These are phyloP conservation scores for Gardenia jasminoides DNA, from an alignment of 257 asterid genomes.

Conservation along the genomic window DNA sequence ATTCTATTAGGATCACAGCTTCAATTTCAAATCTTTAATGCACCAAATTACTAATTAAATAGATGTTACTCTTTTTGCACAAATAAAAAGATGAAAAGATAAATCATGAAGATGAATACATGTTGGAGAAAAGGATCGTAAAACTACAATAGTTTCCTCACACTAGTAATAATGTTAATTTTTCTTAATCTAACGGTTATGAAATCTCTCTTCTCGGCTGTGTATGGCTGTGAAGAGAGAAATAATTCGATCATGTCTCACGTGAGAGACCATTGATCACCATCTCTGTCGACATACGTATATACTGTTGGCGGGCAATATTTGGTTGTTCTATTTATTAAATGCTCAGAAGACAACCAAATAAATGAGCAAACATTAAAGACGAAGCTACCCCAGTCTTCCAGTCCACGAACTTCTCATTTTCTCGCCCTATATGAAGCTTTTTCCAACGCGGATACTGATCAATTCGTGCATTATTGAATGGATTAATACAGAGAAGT, in stretches of 20 bases:
- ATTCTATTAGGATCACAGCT: too few species aligned
- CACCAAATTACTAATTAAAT: too few species aligned
- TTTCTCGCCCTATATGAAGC: not conserved
- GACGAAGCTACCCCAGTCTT: not conserved
- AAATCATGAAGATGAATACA: too few species aligned
- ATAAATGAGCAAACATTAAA: constrained; percentile 6
- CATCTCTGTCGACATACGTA: not conserved
- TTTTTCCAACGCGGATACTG: not conserved
- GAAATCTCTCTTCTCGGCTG: too few species aligned
- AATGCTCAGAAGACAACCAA: not conserved
- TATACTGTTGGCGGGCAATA: constrained; percentile 9
- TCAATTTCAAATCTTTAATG: too few species aligned
- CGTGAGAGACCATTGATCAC: not conserved
- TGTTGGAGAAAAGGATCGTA: too few species aligned
- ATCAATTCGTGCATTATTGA: not conserved
- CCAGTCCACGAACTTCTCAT: not conserved
- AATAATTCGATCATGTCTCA: not conserved
- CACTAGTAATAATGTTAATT: too few species aligned
- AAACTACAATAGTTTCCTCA: too few species aligned
- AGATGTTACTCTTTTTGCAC: too few species aligned
- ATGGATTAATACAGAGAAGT: not conserved
- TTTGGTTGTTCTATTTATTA: constrained; percentile 15
- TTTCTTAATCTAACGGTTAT: too few species aligned
- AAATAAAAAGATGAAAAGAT: too few species aligned
- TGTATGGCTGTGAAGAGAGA: not conserved